A percentile compares a stretch with the other conserved stretches of the same genome.
Conservation (phyloP, 2,329 filamentous ascomycete species). For the Westerdykella sp. region DNA sequence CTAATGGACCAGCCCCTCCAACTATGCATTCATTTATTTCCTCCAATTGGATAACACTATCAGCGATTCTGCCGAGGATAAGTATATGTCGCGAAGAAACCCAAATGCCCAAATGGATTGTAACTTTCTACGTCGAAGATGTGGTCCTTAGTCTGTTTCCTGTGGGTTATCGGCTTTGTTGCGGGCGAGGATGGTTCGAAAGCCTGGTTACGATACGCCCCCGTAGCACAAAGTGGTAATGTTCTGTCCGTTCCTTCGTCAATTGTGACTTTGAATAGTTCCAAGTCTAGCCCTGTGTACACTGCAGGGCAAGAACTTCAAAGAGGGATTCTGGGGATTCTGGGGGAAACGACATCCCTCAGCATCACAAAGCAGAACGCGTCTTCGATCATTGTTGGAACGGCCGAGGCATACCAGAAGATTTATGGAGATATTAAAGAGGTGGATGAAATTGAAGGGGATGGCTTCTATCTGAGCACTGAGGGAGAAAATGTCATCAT, state of each 20-base stretch:
- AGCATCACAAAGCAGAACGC: constrained; percentile 14
- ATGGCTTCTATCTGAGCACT: constrained; percentile 57
- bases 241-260: constrained; percentile 43
- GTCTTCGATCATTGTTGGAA: constrained; percentile 46
- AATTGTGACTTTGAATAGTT: constrained; percentile 52
- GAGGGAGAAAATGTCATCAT: constrained; percentile 48
- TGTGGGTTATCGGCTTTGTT: constrained; percentile 20
- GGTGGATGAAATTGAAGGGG: constrained; percentile 43
- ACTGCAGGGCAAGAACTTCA: constrained; percentile 55
- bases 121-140: too few relatives aligned
- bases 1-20: too few relatives aligned
- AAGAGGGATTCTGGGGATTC: constrained; percentile 52
- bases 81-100: too few relatives aligned
- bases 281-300: constrained; percentile 51
- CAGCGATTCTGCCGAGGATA: too few relatives aligned
- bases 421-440: constrained; percentile 30
- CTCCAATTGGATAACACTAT: too few relatives aligned
- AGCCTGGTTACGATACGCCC: constrained; percentile 61
- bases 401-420: constrained; percentile 40
- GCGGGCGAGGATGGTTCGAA: constrained; percentile 55
- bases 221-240: constrained; percentile 38
- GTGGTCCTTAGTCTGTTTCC: background rate
- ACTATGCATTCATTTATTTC: too few relatives aligned
- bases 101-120: too few relatives aligned
- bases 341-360: constrained; percentile 45